Percentiles rank a stretch among this genome's conserved stretches.
These are phyloP conservation scores for Rhizopogon roseolus DNA, from an alignment of 768 basidiomycete genomes.

Conservation along the genomic window DNA sequence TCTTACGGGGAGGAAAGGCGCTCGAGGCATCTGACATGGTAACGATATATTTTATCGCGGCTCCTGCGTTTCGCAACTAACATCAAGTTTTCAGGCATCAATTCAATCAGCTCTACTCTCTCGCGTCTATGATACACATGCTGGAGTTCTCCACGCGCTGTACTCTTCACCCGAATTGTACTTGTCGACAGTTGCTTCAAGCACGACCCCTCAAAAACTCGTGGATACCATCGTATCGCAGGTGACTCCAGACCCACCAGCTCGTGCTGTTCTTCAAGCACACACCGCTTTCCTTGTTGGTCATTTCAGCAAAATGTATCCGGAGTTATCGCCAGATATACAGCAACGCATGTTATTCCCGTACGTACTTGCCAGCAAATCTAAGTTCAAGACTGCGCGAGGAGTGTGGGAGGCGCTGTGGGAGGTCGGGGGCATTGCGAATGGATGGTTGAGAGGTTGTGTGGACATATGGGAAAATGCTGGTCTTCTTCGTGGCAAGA, in stretches of 20 bases:
- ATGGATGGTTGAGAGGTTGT: constrained; percentile 52
- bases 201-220: constrained; percentile 16
- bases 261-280: constrained; percentile 45
- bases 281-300: constrained; percentile 55
- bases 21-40: constrained; percentile 41
- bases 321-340: constrained; percentile 25
- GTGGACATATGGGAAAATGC: constrained; percentile 32
- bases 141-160: constrained; percentile 58
- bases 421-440: constrained; percentile 26
- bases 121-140: constrained; percentile 62
- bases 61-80: neutral
- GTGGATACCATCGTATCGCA: constrained; percentile 21
- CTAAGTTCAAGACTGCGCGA: constrained; percentile 59
- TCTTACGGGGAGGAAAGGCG: constrained; percentile 13
- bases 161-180: constrained; percentile 51
- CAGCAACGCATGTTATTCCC: constrained; percentile 64
- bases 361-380: constrained; percentile 67
- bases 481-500: constrained; percentile 19
- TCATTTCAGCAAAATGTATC: constrained; percentile 33
- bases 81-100: constrained; percentile 36
- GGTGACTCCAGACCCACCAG: constrained; percentile 34
- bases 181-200: constrained; percentile 28
- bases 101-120: constrained; percentile 61
- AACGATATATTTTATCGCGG: neutral
- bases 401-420: constrained; percentile 69